Base-by-base conservation (phyloP, 2,329 filamentous ascomycete species). In the Ceratocystis cubensis region DNA sequence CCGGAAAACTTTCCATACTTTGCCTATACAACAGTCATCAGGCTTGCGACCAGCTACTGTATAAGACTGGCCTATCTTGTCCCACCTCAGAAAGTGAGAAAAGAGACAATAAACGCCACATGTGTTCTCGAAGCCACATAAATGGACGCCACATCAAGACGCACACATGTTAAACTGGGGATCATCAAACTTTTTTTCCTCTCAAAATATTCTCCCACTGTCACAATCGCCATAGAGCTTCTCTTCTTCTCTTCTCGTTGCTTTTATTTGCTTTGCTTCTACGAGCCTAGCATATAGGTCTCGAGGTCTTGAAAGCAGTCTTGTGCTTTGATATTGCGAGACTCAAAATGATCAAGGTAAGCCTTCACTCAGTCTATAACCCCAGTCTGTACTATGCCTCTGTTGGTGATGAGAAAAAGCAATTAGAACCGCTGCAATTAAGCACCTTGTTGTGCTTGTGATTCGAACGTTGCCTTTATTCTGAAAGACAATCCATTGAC, bases 401-500 rank as follows among this genome's bases (percentile, higher is more conserved):
- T 62, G 66, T 71, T 68, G 68, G 75, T 79, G 77, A 79, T 79
- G 76, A 78, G 69, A 65, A 69, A 66, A 70, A 71, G 69, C 69
- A 69, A 64, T 78, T 76, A 79, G 78, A 79, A 79, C 78, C 78
- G 78, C 78, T 79, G 78, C 78, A 77, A 77, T 77, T 78, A 76
- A 79, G 75, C 74, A 76, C 74, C 75, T 72, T 74, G 37, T 74
- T 25, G 75, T 76, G 76, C 75, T 76, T 56, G 70, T 78, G 78
- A 79, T 76, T 73, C 75, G 66, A 77, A 73, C 71, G 72, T 73
- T 68, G 66, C 63, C 63, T 61, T 57, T 63, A 69, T 56, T 48
- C 61, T 65, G 61, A 64, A 17, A 17, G 3, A 41, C 37, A 41
- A 41, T 0, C 10, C n/a, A 25, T 48, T 63, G 22, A 6, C 7